Evolutionary conservation across 2,329 filamentous ascomycete genomes (phyloP).

Genomic region (Cadophora sp.): DNA sequence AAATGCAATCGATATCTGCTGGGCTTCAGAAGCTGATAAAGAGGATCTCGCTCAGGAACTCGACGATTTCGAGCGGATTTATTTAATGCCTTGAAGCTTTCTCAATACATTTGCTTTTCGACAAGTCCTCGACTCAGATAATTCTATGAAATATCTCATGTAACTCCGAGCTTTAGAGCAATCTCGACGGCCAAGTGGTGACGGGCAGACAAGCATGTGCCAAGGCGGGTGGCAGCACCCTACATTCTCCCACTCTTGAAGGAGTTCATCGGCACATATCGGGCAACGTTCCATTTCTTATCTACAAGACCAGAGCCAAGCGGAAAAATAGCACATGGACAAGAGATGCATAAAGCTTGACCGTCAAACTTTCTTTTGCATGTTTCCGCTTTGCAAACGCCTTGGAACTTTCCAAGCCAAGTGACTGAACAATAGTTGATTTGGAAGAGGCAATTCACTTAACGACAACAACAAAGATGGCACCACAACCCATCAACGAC

Average conservation of each 20-base stretch:
- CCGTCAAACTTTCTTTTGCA: background rate
- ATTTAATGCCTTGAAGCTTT: no score
- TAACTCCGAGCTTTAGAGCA: background rate
- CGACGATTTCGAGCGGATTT: slow-evolving; percentile 19
- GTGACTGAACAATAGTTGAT: background rate
- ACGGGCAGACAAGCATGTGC: background rate
- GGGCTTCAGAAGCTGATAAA: slow-evolving; percentile 52
- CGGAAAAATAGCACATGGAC: background rate
- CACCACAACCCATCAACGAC: slow-evolving; percentile 1
- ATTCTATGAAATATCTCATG: background rate
- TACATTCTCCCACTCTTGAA: background rate
- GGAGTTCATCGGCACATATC: background rate
- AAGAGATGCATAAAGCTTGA: background rate
- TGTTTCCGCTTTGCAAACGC: background rate
- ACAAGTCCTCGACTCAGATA: background rate
- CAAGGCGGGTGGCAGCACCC: background rate
- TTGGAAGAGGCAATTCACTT: background rate
- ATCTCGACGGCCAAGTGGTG: background rate
- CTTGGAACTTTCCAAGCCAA: background rate
- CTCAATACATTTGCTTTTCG: background rate
- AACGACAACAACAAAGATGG: slow-evolving; percentile 12
- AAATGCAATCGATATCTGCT: slow-evolving; percentile 55
- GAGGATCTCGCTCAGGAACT: slow-evolving; percentile 22
- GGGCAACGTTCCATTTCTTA: slow-evolving; percentile 9
- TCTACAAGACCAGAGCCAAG: background rate